A percentile compares a stretch with the other conserved stretches of the same genome.
Conservation (phyloP, 225 moss, liverwort and hornwort genomes). For the Bryum argenteum region DNA sequence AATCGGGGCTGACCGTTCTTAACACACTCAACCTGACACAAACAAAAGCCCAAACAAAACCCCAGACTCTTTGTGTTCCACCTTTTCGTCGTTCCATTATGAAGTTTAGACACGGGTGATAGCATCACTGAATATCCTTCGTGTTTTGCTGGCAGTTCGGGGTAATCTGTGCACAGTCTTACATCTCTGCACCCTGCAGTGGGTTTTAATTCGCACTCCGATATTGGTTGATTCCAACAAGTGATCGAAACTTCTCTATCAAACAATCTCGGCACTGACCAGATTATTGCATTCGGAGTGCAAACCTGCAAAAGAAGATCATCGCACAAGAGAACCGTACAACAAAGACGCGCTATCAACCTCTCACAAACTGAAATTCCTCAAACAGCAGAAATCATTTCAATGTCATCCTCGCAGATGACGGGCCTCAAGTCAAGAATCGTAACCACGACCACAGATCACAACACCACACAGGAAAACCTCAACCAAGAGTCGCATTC, state of each 20-base stretch:
- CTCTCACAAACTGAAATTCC: background rate
- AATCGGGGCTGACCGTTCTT: no score
- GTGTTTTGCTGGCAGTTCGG: no score
- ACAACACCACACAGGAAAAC: background rate
- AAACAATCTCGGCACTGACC: conserved; percentile 5
- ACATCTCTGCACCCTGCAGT: no score
- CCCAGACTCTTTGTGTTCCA: no score
- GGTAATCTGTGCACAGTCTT: no score
- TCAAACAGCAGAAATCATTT: conserved; percentile 3
- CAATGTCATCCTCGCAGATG: background rate
- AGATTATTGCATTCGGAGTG: conserved; percentile 1
- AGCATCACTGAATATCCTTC: no score
- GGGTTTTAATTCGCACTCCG: no score
- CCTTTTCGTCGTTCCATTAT: no score
- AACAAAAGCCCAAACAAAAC: no score
- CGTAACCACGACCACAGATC: background rate
- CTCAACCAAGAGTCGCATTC: conserved; percentile 15
- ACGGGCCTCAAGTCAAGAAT: background rate
- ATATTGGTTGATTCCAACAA: background rate
- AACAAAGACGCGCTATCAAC: background rate
- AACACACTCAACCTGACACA: no score
- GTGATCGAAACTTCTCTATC: background rate
- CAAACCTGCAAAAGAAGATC: background rate
- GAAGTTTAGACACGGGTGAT: no score
- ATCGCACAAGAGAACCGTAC: background rate